phyloP scores from a whole-genome alignment of 1,139 yeast species.

The Kurtzmaniella quercitrusa region DNA sequence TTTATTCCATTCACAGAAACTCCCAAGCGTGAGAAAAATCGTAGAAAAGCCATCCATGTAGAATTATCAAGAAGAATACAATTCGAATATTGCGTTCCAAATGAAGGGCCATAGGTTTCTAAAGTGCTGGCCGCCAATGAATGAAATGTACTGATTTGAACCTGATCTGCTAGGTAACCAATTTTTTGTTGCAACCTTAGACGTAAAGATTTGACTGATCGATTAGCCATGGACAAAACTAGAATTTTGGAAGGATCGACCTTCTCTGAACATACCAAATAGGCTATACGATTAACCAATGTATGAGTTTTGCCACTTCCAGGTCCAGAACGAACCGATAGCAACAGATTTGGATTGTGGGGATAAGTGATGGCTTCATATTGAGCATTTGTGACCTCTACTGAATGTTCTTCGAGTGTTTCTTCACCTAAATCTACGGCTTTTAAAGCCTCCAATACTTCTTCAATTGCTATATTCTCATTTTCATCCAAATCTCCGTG shows the following conservation, averaged over 20 bases:
- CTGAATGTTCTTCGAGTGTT: not conserved
- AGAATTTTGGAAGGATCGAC: conserved; percentile 52
- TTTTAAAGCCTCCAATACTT: not conserved
- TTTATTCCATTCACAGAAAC: conserved; percentile 20
- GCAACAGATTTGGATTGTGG: conserved; percentile 29
- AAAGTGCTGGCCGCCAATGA: conserved; percentile 52
- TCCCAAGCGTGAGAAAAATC: conserved; percentile 26
- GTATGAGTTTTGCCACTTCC: conserved; percentile 77
- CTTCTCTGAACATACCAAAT: conserved; percentile 34
- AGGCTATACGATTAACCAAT: conserved; percentile 49
- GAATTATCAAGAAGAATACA: conserved; percentile 46
- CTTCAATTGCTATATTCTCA: not conserved
- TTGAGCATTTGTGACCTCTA: conserved; percentile 34
- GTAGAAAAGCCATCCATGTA: conserved; percentile 45
- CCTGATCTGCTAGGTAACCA: conserved; percentile 28
- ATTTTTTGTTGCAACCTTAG: conserved; percentile 29
- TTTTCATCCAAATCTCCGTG: not conserved
- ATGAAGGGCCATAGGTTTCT: conserved; percentile 30
- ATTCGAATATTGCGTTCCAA: conserved; percentile 19
- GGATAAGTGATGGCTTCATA: conserved; percentile 30
- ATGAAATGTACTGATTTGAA: conserved; percentile 60
- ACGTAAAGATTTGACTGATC: conserved; percentile 56
- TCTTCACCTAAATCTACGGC: not conserved
- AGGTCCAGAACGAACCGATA: conserved; percentile 64
- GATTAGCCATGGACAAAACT: conserved; percentile 66